Evolutionary conservation across 768 basidiomycete genomes (phyloP), one percentile per base, ranked within the genome.

Genomic region (Russula olivacea): DNA sequence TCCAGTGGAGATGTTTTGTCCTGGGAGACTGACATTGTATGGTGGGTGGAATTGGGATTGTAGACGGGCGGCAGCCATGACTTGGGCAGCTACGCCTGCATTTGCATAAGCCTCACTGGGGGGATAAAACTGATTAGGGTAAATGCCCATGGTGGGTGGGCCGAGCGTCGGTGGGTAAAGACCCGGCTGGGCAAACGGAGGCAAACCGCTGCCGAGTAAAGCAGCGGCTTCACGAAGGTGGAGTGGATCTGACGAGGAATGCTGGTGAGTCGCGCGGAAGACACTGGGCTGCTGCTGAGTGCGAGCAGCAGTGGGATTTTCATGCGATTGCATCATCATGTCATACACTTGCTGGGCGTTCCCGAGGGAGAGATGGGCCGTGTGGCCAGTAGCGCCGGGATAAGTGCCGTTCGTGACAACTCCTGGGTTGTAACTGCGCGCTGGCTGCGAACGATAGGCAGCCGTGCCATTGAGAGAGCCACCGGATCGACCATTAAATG

Each of bases 221-320:
- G 87, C 83, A 52, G 90, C 73, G 43, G 83, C 84, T 68, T 91
- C 90, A 53, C 89, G 83, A 43, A 91, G 77, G 10, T 84, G 81
- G 38, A 89, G 87, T 4, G 89, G 90, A 70, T 92, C 90, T 1
- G 89, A 91, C 4, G 88, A 82, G 40, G 89, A 91, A 73, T 92
- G 89, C 66, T 91, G 90, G 72, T 92, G 89, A 28, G 81, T 83
- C 30, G 77, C 79, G 41, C 88, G 86, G 76, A 88, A 91, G 50
- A 80, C 80, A 68, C 84, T 85, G 70, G 86, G 86, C 70, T 89
- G 88, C 72, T 91, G 88, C 72, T 91, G 89, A 55, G 89, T 83
- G 67, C 88, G 88, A 55, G 83, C 79, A 61, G 89, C 84, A 36
- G 87, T 82, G 40, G 86, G 81, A 70, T 80, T 83, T 64, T 77